phyloP scores from a whole-genome alignment of 805 yeast genomes.

The Metschnikowia picachoensis region DNA sequence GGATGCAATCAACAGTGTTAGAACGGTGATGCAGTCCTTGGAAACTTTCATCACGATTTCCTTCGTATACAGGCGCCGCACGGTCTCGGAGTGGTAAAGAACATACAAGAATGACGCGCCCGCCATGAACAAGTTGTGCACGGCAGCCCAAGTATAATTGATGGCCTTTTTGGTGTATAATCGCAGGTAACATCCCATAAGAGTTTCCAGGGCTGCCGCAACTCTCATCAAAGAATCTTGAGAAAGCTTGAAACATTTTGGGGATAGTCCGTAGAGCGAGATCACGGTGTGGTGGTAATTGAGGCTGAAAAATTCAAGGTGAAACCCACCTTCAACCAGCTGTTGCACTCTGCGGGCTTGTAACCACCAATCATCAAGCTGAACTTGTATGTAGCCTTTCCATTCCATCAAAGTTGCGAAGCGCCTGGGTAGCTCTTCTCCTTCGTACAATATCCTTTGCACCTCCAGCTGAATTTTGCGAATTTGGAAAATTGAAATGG shows the following conservation, averaged over 20 bases:
- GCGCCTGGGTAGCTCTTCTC: constrained; percentile 65
- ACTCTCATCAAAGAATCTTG: constrained; percentile 53
- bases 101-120: constrained; percentile 81
- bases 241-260: constrained; percentile 55
- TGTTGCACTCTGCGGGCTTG: constrained; percentile 43
- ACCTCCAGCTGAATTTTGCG: constrained; percentile 76
- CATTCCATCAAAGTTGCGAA: constrained; percentile 55
- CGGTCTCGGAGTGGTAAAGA: constrained; percentile 63
- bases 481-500: constrained; percentile 63
- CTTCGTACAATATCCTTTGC: constrained; percentile 67
- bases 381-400: constrained; percentile 49
- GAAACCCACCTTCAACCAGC: constrained; percentile 73
- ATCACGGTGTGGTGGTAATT: constrained; percentile 75
- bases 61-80: constrained; percentile 42
- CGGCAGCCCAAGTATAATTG: constrained; percentile 92
- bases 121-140: constrained; percentile 84
- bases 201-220: constrained; percentile 60
- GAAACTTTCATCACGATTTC: constrained; percentile 47
- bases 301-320: constrained; percentile 61
- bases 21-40: constrained; percentile 51
- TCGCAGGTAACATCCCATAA: constrained; percentile 59
- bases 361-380: constrained; percentile 61
- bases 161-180: constrained; percentile 54
- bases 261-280: constrained; percentile 73
- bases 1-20: constrained; percentile 57